phyloP scores from a whole-genome alignment of 192 early-diverging fungal species.

The Spizellomyces sp. region DNA sequence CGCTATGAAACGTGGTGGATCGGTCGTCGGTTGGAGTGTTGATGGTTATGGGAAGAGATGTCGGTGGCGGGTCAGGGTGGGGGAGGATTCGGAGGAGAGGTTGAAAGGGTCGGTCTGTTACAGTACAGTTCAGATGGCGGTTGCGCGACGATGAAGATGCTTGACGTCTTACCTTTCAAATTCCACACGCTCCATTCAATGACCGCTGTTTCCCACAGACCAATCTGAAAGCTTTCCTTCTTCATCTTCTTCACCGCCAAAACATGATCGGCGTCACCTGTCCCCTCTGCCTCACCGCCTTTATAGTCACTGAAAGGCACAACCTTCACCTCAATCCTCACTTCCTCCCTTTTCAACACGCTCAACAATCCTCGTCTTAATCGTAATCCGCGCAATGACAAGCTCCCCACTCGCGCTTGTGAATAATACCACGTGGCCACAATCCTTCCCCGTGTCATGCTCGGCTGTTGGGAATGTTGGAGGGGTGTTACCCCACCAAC shows the following conservation, averaged over 20 bases:
- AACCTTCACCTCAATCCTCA: slow-evolving; percentile 55
- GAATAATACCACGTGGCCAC: slow-evolving; percentile 34
- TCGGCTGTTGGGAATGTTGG: not conserved
- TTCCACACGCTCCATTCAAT: slow-evolving; percentile 25
- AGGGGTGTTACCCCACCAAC: not conserved
- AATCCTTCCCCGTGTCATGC: slow-evolving; percentile 23
- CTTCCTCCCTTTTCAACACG: slow-evolving; percentile 64
- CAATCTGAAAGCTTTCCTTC: not conserved
- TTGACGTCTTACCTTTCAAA: slow-evolving; percentile 3
- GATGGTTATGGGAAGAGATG: not conserved
- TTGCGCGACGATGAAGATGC: not conserved
- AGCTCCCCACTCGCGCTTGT: slow-evolving; percentile 54
- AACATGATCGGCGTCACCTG: not conserved
- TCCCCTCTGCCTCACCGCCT: not conserved
- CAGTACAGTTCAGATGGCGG: not conserved
- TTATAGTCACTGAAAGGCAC: not conserved
- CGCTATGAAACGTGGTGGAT: not conserved
- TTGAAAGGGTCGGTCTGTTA: slow-evolving; percentile 11
- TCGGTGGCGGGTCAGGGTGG: slow-evolving; percentile 10
- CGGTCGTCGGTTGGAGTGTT: slow-evolving; percentile 3
- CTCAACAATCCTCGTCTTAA: slow-evolving; percentile 56
- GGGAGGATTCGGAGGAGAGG: slow-evolving; percentile 20
- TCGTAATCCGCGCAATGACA: slow-evolving; percentile 59
- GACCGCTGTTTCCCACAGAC: slow-evolving; percentile 13
- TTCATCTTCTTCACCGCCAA: not conserved